Evolutionary conservation across 768 basidiomycete species (phyloP).

Genomic region (Russula virescens): DNA sequence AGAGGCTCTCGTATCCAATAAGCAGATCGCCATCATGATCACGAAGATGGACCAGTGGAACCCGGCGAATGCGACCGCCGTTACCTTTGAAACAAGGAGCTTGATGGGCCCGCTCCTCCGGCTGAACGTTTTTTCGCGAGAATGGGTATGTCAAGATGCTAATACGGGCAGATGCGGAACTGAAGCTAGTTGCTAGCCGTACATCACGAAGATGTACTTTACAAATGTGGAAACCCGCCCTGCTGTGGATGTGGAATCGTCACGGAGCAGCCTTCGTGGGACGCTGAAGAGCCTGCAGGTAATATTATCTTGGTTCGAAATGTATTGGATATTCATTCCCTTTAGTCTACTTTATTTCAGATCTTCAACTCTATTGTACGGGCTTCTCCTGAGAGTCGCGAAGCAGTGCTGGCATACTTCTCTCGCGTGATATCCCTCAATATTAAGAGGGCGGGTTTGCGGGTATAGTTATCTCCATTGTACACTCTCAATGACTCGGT

Average conservation of each 20-base stretch:
- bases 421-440: constrained; percentile 71
- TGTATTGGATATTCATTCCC: constrained; percentile 25
- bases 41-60: constrained; percentile 72
- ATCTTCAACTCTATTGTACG: constrained; percentile 87
- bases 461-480: constrained; percentile 40
- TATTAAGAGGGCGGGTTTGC: constrained; percentile 83
- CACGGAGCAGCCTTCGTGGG: constrained; percentile 78
- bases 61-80: constrained; percentile 51
- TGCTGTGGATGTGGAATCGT: constrained; percentile 70
- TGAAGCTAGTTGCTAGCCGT: constrained; percentile 46
- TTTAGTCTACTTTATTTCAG: constrained; percentile 67
- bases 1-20: constrained; percentile 73
- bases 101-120: constrained; percentile 82
- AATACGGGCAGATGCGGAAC: not conserved
- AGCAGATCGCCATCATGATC: constrained; percentile 78
- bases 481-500: not conserved
- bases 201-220: constrained; percentile 74
- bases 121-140: constrained; percentile 78
- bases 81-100: constrained; percentile 57
- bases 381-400: constrained; percentile 68
- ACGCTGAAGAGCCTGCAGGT: constrained; percentile 85
- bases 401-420: constrained; percentile 80
- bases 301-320: not conserved
- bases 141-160: constrained; percentile 60
- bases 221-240: constrained; percentile 75